Evolutionary conservation across 2,329 filamentous ascomycete species (phyloP).

Genomic region (Cercospora zeae-maydis): DNA sequence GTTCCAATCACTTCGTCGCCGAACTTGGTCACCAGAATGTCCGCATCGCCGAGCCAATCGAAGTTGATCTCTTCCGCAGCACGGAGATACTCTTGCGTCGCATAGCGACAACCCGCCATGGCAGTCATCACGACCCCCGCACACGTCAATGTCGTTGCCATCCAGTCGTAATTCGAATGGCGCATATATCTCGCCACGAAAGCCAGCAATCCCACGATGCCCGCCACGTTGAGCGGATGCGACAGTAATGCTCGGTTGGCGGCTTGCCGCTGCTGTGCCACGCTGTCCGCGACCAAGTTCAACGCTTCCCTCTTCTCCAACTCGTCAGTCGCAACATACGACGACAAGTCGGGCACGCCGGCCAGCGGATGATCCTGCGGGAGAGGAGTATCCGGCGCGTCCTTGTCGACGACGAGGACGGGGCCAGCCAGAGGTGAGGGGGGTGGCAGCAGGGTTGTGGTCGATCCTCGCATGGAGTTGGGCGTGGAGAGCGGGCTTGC

Average conservation of each 20-base stretch:
- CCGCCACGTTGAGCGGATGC: slow-evolving; percentile 51
- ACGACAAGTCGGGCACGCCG: slow-evolving; percentile 61
- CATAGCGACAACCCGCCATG: slow-evolving; percentile 59
- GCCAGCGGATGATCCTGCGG: slow-evolving; percentile 42
- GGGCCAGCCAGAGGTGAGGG: slow-evolving; percentile 42
- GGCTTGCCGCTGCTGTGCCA: slow-evolving; percentile 74
- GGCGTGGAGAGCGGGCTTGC: slow-evolving; percentile 64
- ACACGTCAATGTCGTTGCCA: slow-evolving; percentile 55
- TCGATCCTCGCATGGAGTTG: slow-evolving; percentile 50
- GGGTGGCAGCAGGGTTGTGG: slow-evolving; percentile 50
- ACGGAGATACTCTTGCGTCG: slow-evolving; percentile 60
- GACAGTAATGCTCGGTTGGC: slow-evolving; percentile 62
- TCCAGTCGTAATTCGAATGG: slow-evolving; percentile 47
- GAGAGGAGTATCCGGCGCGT: slow-evolving; percentile 15
- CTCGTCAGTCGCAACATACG: slow-evolving; percentile 50
- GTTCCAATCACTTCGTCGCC: slow-evolving; percentile 68
- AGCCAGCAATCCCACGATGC: slow-evolving; percentile 40
- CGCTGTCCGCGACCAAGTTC: slow-evolving; percentile 71
- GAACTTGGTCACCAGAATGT: slow-evolving; percentile 60
- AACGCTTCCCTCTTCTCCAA: slow-evolving; percentile 65
- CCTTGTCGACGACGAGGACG: slow-evolving; percentile 28
- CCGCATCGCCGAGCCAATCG: slow-evolving; percentile 56
- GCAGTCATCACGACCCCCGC: slow-evolving; percentile 62
- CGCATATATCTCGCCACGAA: slow-evolving; percentile 42
- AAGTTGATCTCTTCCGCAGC: slow-evolving; percentile 60